These are phyloP conservation scores for Rhododendron molle DNA, from an alignment of 148 eudicot species.

Conservation along the genomic window DNA sequence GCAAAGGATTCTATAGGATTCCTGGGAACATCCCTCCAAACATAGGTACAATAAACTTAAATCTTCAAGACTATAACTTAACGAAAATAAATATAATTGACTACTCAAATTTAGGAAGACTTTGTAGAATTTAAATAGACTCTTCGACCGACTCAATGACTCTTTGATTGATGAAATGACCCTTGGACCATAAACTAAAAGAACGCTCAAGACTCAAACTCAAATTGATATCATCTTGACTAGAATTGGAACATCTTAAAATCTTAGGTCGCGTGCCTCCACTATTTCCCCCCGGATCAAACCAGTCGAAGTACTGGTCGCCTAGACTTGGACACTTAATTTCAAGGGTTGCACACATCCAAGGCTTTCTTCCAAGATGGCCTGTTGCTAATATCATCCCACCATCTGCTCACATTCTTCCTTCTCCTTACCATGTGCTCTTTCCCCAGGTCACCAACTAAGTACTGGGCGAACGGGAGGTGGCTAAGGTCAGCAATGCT, in stretches of 20 bases:
- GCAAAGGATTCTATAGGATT: neutral
- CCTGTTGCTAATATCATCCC: conserved; percentile 41
- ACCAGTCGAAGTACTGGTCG: neutral
- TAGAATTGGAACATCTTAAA: no score
- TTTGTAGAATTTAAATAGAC: no score
- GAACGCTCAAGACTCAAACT: neutral
- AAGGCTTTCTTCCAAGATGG: conserved; percentile 38
- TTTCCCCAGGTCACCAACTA: conserved; percentile 18
- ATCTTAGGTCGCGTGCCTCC: neutral
- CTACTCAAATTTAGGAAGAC: no score
- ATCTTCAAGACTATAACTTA: no score
- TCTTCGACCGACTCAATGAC: no score
- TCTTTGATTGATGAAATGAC: no score
- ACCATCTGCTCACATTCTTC: conserved; percentile 15
- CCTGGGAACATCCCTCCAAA: neutral
- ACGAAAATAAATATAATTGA: no score
- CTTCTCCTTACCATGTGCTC: conserved; percentile 11
- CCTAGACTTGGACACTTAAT: no score
- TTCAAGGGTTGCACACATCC: neutral
- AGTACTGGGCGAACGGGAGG: conserved; percentile 26
- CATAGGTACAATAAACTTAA: neutral
- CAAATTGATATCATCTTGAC: no score
- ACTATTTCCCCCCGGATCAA: neutral
- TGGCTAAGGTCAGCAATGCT: conserved; percentile 47
- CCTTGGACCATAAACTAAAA: neutral